Percentiles rank a stretch among this genome's conserved stretches.
These are phyloP conservation scores for Rhizophora mangle DNA, from an alignment of 345 rosid genomes.

Conservation along the genomic window DNA sequence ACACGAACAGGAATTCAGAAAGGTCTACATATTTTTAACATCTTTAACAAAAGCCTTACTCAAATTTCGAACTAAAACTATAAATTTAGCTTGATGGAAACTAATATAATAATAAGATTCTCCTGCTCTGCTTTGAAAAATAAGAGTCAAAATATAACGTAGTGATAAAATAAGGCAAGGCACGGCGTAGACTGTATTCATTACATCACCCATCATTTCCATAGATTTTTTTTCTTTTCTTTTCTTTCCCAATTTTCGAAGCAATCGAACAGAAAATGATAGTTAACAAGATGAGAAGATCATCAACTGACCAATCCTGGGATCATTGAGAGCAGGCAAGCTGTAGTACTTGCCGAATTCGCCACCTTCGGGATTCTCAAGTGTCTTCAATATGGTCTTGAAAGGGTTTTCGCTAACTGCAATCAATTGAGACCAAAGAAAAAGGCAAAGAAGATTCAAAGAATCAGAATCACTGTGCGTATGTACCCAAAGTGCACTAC, in stretches of 20 bases:
- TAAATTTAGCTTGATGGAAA: too few species aligned
- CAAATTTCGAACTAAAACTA: too few species aligned
- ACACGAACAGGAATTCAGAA: neutral
- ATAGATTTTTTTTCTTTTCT: neutral
- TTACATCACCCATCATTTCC: too few species aligned
- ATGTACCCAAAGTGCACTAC: too few species aligned
- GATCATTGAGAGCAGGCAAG: conserved; percentile 66
- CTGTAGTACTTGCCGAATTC: conserved; percentile 62
- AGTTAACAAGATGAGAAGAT: neutral
- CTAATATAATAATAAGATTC: too few species aligned
- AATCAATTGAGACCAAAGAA: conserved; percentile 9
- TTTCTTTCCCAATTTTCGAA: neutral
- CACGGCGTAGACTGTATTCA: neutral
- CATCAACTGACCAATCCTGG: conserved; percentile 56
- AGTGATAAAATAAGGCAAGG: neutral
- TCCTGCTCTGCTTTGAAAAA: too few species aligned
- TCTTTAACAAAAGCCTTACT: too few species aligned
- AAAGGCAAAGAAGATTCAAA: neutral
- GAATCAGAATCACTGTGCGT: conserved; percentile 2
- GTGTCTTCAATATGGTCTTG: conserved; percentile 53
- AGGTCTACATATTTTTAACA: too few species aligned
- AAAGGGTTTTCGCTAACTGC: conserved; percentile 57
- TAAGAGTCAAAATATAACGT: conserved; percentile 3
- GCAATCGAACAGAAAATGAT: conserved; percentile 7
- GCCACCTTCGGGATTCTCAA: conserved; percentile 61